Evolutionary conservation across 495 filamentous ascomycete species (phyloP).

Genomic region (Talaromyces borbonicus): DNA sequence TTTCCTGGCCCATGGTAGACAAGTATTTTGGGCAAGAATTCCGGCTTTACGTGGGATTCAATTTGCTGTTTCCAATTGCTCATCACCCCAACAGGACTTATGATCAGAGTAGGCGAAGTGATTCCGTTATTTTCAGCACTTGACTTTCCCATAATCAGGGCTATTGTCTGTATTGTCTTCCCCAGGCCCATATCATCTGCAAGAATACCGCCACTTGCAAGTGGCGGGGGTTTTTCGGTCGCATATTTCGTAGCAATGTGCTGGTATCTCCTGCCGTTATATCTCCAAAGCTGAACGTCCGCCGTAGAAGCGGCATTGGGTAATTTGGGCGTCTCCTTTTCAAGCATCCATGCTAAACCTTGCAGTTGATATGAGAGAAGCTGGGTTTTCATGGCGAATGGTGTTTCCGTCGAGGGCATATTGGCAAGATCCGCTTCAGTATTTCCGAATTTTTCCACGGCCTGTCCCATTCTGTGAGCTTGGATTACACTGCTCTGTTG

Average conservation of each 20-base stretch:
- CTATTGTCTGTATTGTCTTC: slow-evolving; percentile 85
- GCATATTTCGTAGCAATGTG: slow-evolving; percentile 75
- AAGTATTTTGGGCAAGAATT: slow-evolving; percentile 52
- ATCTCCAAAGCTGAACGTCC: slow-evolving; percentile 75
- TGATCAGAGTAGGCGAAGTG: slow-evolving; percentile 60
- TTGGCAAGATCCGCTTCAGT: slow-evolving; percentile 59
- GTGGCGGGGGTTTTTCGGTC: slow-evolving; percentile 39
- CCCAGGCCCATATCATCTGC: slow-evolving; percentile 95
- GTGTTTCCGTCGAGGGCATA: slow-evolving; percentile 66
- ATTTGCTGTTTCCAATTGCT: slow-evolving; percentile 88
- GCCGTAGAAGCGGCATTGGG: slow-evolving; percentile 52
- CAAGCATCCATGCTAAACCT: slow-evolving; percentile 75
- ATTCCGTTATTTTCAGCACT: slow-evolving; percentile 23
- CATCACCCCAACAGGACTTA: slow-evolving; percentile 81
- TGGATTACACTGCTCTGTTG: slow-evolving; percentile 58
- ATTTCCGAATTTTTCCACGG: slow-evolving; percentile 59
- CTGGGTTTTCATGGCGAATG: slow-evolving; percentile 48
- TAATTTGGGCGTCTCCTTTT: slow-evolving; percentile 60
- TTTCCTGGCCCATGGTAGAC: slow-evolving; percentile 63
- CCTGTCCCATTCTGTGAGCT: slow-evolving; percentile 53
- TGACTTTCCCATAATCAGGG: slow-evolving; percentile 59
- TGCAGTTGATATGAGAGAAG: slow-evolving; percentile 77
- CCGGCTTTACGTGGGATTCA: slow-evolving; percentile 53
- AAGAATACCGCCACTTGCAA: slow-evolving; percentile 75
- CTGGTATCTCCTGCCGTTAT: slow-evolving; percentile 40